phyloP scores from a whole-genome alignment of 2,329 filamentous ascomycete genomes.

The Meredithiella fracta region DNA sequence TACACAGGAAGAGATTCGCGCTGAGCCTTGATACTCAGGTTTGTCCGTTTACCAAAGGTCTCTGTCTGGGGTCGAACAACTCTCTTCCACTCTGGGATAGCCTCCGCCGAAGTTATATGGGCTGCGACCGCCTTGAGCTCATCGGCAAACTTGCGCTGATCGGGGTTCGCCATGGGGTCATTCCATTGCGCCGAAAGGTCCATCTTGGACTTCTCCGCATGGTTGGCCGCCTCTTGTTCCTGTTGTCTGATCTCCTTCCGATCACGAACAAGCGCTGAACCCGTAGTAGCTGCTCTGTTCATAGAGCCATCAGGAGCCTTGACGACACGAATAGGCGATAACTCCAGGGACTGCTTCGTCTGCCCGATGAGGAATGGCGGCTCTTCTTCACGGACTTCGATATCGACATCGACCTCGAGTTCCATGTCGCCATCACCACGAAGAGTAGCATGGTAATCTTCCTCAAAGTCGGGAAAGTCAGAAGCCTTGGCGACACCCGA shows the following conservation, averaged over 20 bases:
- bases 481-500: slow-evolving; percentile 85
- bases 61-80: slow-evolving; percentile 65
- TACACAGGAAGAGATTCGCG: slow-evolving; percentile 78
- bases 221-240: slow-evolving; percentile 59
- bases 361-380: slow-evolving; percentile 91
- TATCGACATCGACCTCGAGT: slow-evolving; percentile 90
- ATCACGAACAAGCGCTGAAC: slow-evolving; percentile 76
- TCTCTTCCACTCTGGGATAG: slow-evolving; percentile 83
- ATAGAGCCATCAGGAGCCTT: slow-evolving; percentile 97
- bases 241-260: slow-evolving; percentile 76
- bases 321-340: slow-evolving; percentile 89
- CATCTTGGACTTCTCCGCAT: slow-evolving; percentile 55
- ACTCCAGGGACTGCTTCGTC: slow-evolving; percentile 85
- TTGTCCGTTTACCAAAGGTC: slow-evolving; percentile 70
- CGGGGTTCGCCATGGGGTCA: slow-evolving; percentile 81
- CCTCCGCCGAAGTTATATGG: slow-evolving; percentile 42
- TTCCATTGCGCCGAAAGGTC: slow-evolving; percentile 88
- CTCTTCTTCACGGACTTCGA: slow-evolving; percentile 90
- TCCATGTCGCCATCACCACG: slow-evolving; percentile 78
- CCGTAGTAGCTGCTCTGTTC: slow-evolving; percentile 90
- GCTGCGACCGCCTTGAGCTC: slow-evolving; percentile 55
- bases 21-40: slow-evolving; percentile 88
- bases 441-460: slow-evolving; percentile 79
- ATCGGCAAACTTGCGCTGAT: slow-evolving; percentile 74
- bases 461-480: slow-evolving; percentile 86